Base-by-base conservation (phyloP, 495 filamentous ascomycete genomes). In the Penicillium macrosclerotiorum region DNA sequence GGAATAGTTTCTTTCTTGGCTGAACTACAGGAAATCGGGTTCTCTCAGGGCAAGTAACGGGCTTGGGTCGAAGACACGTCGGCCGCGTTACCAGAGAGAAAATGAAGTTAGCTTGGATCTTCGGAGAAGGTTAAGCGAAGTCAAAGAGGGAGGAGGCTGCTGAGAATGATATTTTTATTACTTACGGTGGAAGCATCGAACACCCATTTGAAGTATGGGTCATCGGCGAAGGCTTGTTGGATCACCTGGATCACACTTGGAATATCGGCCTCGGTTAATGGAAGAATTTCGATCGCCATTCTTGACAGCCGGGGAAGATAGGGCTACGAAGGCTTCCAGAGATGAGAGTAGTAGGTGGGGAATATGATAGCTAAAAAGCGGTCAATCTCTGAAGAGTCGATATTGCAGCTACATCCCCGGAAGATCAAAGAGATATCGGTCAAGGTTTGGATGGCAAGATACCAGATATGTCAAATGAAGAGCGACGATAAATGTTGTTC, bases 191-290 rank as follows among this genome's bases (percentile, higher is more conserved):
- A 56, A 31, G 59, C 63, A 61, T 77, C 75, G 52, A 75, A 82
- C 1, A 81, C 69, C 82, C 82, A 85, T n/a, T 74, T 63, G 52
- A 76, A 80, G 57, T 86, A 84, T 2, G 82, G 82, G 55, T 85
- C 82, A 8, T 80, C 69, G 2, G 68, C 73, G 57, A 86, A 85
- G 20, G 80, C 81, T 55, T 73, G 61, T 43, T 75, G 74, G 33
- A 78, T 74, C 27, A 65, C 66, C 13, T 75, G 64, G 41, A 82
- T 71, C 5, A 75, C 79, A 14, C 77, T 77, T n/a, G 78, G 76
- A 42, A 84, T 83, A 57, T 83, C 81, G 25, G 58, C 62, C 56
- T 81, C 71, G n/a, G 71, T 73, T 42, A 85, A 64, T 31, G 55
- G 63, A 13, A 73, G 62, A 51, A 84, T 69, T 50, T 69, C 47